Conservation (phyloP, 2,329 filamentous ascomycete genomes). For the Botrytis hyacinthi region DNA sequence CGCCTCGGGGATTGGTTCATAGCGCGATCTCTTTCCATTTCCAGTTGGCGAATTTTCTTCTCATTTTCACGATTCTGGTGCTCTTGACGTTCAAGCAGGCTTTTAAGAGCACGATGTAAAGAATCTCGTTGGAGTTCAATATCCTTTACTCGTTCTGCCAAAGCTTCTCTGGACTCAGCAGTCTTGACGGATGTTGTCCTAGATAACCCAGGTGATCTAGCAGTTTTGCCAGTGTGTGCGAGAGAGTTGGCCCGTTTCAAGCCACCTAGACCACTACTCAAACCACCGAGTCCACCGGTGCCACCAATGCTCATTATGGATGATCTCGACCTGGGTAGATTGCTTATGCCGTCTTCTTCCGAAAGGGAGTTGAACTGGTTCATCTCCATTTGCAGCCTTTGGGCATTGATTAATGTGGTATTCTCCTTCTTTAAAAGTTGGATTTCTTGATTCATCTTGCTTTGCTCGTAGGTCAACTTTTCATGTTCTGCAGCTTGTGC, state of each 20-base stretch:
- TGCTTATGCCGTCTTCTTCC: conserved; percentile 49
- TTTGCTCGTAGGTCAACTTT: conserved; percentile 73
- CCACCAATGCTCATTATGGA: conserved; percentile 19
- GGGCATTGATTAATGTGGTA: conserved; percentile 47
- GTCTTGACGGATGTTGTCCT: conserved; percentile 53
- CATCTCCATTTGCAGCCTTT: conserved; percentile 48
- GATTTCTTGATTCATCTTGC: conserved; percentile 84
- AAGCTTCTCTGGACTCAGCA: conserved; percentile 58
- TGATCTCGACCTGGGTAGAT: conserved; percentile 22
- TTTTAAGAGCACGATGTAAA: conserved; percentile 81
- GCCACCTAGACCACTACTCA: conserved; percentile 37
- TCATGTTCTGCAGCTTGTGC: conserved; percentile 69
- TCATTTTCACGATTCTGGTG: conserved; percentile 79
- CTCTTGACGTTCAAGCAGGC: conserved; percentile 80
- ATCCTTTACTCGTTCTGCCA: conserved; percentile 82
- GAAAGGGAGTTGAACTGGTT: conserved; percentile 58
- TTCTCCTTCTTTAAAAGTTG: conserved; percentile 68
- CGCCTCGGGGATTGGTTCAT: conserved; percentile 67
- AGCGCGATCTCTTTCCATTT: conserved; percentile 74
- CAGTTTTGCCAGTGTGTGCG: conserved; percentile 41
- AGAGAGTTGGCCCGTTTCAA: conserved; percentile 67
- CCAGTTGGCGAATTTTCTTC: conserved; percentile 74
- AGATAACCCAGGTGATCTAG: conserved; percentile 47
- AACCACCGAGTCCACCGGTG: neutral
- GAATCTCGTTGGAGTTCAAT: conserved; percentile 92